A percentile compares a stretch with the other conserved stretches of the same genome.
Conservation (phyloP, 108 stramenopile species). For the Discostella stelligeroides region DNA sequence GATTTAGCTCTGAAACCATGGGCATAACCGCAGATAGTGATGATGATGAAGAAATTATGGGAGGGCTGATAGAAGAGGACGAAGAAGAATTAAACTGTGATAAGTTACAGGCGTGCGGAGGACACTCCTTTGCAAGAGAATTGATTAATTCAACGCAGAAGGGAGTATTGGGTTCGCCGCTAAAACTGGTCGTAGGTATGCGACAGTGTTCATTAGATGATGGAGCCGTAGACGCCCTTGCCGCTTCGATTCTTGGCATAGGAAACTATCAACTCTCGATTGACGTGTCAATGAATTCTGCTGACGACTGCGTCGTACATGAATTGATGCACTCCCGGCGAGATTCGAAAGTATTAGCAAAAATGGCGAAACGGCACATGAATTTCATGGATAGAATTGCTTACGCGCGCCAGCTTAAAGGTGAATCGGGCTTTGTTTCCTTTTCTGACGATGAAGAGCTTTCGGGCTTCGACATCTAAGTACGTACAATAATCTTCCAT, state of each 20-base stretch:
- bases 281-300: constrained; percentile 71
- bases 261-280: constrained; percentile 44
- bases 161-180: background rate
- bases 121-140: constrained; percentile 47
- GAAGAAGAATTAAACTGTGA: constrained; percentile 28
- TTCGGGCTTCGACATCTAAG: constrained; percentile 2
- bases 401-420: constrained; percentile 53
- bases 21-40: constrained; percentile 56
- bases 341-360: constrained; percentile 39
- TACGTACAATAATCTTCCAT: background rate
- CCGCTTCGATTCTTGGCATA: constrained; percentile 56
- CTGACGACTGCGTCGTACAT: constrained; percentile 63
- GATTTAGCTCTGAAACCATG: constrained; percentile 46
- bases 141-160: constrained; percentile 3
- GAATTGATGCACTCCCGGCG: constrained; percentile 51
- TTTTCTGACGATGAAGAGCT: constrained; percentile 23
- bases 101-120: constrained; percentile 60
- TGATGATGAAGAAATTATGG: constrained; percentile 68
- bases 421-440: constrained; percentile 40
- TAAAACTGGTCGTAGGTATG: constrained; percentile 47
- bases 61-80: constrained; percentile 44
- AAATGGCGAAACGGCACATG: constrained; percentile 71
- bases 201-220: constrained; percentile 71
- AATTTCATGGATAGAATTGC: constrained; percentile 58
- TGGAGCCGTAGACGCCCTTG: constrained; percentile 73